Base-by-base conservation (phyloP, 345 rosid species). In the Eucalyptus coolabah region DNA sequence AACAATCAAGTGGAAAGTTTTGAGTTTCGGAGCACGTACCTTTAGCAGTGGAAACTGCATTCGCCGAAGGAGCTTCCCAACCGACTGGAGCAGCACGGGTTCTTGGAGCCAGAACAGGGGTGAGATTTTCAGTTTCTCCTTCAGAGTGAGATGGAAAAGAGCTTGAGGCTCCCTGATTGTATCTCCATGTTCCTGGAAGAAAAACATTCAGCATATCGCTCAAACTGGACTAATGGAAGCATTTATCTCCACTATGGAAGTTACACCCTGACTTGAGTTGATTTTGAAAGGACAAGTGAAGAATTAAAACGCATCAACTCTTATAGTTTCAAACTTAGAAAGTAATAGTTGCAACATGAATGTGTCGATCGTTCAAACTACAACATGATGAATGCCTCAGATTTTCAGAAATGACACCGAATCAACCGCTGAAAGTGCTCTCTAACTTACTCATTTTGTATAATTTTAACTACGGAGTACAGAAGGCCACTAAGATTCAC, bases 161-260 rank as follows among this genome's bases (percentile, higher is more conserved):
- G 23, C 9, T 18, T 7, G 56, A 53, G 56, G 9, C 24, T 53
- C 2, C 93, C 96, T 97, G 90, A 95, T 91, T 37, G 95, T 91
- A 90, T 98, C 99, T 17, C 95, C 97, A 86, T 94, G 92, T 63
- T 93, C 93, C 99, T 98, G 45, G 88, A 91, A 89, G 87, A 60
- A 87, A 88, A 59, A 5, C 67, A 82, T 26, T 85, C 37, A 1
- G 63, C 6, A 30, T 60, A 60, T 28, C 17, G 6, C 69, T 60
- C 16, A 6, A 11, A 4, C 32, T 60, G 15, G 32, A 60, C 16
- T 60, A 6, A 28, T 28, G 32, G 69, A 3, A 12, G 17, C 1
- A 60, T 60, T 60, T 60, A 60, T 60, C 32, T 60, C 32, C 69
- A 13, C 16, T 56, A 10, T 8, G 2, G 28, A 56, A 56, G 12